A percentile compares a stretch with the other conserved stretches of the same genome.
These are phyloP conservation scores for Trypanosoma lewisi DNA, from an alignment of 208 protist species.

Conservation along the genomic window DNA sequence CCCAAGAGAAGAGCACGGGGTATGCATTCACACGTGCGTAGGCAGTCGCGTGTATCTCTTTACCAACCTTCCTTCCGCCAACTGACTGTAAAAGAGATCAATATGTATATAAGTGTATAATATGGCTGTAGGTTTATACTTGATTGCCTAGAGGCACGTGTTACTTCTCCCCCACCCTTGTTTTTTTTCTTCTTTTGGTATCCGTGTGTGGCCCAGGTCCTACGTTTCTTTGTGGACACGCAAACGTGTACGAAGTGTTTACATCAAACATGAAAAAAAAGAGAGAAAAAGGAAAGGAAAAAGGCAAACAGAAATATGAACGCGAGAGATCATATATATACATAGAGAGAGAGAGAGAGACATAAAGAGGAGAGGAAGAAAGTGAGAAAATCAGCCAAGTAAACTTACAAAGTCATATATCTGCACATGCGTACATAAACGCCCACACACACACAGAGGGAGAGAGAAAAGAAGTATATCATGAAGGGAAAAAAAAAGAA, in stretches of 20 bases:
- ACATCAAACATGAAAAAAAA: background rate
- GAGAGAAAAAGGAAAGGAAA: conserved; percentile 23
- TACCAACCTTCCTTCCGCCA: no score
- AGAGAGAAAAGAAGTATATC: conserved; percentile 16
- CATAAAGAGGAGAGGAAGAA: conserved; percentile 6
- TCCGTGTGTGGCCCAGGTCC: no score
- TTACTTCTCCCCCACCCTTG: no score
- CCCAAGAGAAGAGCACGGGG: no score
- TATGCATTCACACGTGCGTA: no score
- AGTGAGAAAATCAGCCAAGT: background rate
- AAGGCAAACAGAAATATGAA: conserved; percentile 6
- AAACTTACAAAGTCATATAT: background rate
- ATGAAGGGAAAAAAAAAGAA: background rate
- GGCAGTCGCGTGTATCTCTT: no score
- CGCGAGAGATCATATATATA: conserved; percentile 5
- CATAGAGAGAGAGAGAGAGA: conserved; percentile 3
- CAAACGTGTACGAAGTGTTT: background rate
- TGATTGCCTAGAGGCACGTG: no score
- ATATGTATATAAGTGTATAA: no score
- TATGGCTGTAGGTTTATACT: no score
- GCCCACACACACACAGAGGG: conserved; percentile 3
- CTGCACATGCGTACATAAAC: conserved; percentile 9
- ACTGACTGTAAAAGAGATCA: no score
- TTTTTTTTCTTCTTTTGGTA: no score
- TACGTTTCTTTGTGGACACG: background rate